These are phyloP conservation scores for Penicilliopsis zonata DNA, from an alignment of 495 filamentous ascomycete genomes.

Conservation along the genomic window DNA sequence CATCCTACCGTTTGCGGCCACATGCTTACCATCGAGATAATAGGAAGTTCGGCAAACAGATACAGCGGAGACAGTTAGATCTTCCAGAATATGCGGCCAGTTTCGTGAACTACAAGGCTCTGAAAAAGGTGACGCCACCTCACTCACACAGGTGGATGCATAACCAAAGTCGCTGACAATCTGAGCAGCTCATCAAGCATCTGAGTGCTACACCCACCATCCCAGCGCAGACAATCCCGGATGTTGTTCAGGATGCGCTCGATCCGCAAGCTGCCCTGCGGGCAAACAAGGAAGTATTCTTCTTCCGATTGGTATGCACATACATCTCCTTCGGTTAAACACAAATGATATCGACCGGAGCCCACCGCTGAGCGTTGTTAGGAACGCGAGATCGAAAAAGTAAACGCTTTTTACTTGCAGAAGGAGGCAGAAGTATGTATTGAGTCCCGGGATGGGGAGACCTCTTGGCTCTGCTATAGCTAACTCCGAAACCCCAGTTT, in stretches of 20 bases:
- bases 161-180: conserved; percentile 4
- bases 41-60: conserved; percentile 99
- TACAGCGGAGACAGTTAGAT: conserved; percentile 96
- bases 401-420: conserved; percentile 94
- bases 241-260: conserved; percentile 30
- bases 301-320: conserved; percentile 77
- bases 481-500: conserved; percentile 42
- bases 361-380: conserved; percentile 18
- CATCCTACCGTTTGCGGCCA: too few relatives aligned
- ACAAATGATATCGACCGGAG: neutral
- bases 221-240: conserved; percentile 55
- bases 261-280: conserved; percentile 88
- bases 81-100: conserved; percentile 98
- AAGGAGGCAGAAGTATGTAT: conserved; percentile 86
- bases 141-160: neutral
- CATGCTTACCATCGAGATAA: conserved; percentile 3
- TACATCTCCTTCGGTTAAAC: neutral
- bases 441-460: conserved; percentile 2
- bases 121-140: conserved; percentile 68
- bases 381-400: conserved; percentile 97
- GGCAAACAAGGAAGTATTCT: conserved; percentile 96
- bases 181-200: conserved; percentile 86
- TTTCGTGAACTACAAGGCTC: conserved; percentile 97
- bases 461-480: neutral
- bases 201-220: conserved; percentile 81